Conservation (phyloP, 2,329 filamentous ascomycete genomes). For the Botrytis elliptica region DNA sequence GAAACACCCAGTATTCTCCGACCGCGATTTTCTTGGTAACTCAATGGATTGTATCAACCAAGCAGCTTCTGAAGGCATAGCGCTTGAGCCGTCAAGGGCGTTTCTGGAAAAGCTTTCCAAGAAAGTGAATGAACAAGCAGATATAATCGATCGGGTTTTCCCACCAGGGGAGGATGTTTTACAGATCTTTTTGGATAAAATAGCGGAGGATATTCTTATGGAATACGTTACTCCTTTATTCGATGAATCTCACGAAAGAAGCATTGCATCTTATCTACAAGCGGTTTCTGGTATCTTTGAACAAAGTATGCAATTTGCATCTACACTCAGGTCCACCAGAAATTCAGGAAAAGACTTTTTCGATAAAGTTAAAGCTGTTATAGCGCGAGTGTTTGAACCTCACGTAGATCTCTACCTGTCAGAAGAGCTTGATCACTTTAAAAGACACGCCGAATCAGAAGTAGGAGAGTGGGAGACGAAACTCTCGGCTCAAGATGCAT, state of each 20-base stretch:
- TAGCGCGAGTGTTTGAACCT: slow-evolving; percentile 77
- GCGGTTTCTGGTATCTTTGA: slow-evolving; percentile 86
- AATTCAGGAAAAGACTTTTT: slow-evolving; percentile 59
- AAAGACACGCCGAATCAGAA: slow-evolving; percentile 69
- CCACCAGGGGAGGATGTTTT: slow-evolving; percentile 68
- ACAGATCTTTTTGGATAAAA: slow-evolving; percentile 74
- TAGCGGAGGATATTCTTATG: slow-evolving; percentile 76
- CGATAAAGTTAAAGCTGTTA: slow-evolving; percentile 64
- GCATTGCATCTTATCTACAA: slow-evolving; percentile 75
- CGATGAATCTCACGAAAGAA: slow-evolving; percentile 78
- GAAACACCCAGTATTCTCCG: slow-evolving; percentile 80
- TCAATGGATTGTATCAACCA: slow-evolving; percentile 79
- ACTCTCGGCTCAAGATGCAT: slow-evolving; percentile 84
- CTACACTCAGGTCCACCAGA: slow-evolving; percentile 66
- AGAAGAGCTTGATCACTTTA: slow-evolving; percentile 87
- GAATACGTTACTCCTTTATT: slow-evolving; percentile 85
- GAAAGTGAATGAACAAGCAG: slow-evolving; percentile 79
- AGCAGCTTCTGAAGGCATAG: slow-evolving; percentile 63
- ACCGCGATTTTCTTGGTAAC: slow-evolving; percentile 68
- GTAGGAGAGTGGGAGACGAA: slow-evolving; percentile 89
- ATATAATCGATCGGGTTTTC: slow-evolving; percentile 80
- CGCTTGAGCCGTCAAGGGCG: slow-evolving; percentile 72
- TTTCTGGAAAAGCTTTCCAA: slow-evolving; percentile 76
- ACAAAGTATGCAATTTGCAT: slow-evolving; percentile 76
- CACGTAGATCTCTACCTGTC: slow-evolving; percentile 92